Conservation (phyloP, 1,139 yeast species). For the Geotrichum klebahnii region DNA sequence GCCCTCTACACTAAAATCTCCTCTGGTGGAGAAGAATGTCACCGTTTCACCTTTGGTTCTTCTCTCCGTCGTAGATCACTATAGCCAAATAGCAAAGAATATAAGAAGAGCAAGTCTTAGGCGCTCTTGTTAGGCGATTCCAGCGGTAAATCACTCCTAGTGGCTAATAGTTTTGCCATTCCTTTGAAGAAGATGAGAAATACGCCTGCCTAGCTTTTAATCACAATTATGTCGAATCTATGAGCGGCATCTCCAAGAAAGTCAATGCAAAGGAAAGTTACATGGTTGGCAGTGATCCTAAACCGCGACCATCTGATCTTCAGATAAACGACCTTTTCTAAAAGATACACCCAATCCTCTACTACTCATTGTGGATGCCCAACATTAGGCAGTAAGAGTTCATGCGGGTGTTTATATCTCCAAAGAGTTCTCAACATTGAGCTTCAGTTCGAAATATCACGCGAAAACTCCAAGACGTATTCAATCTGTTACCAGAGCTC, state of each 20-base stretch:
- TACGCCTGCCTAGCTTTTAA: slow-evolving; percentile 94
- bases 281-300: slow-evolving; percentile 98
- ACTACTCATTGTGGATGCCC: slow-evolving; percentile 84
- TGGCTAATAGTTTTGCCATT: slow-evolving; percentile 51
- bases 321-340: slow-evolving; percentile 87
- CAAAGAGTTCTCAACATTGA: slow-evolving; percentile 66
- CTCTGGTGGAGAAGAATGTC: slow-evolving; percentile 51
- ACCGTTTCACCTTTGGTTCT: slow-evolving; percentile 93
- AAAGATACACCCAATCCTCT: slow-evolving; percentile 79
- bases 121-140: slow-evolving; percentile 88
- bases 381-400: slow-evolving; percentile 72
- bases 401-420: slow-evolving; percentile 96
- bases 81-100: slow-evolving; percentile 71
- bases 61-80: slow-evolving; percentile 91
- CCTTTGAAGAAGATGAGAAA: slow-evolving; percentile 97
- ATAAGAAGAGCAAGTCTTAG: slow-evolving; percentile 79
- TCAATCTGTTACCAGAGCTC: slow-evolving; percentile 85
- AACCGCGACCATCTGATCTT: slow-evolving; percentile 78
- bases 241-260: slow-evolving; percentile 97
- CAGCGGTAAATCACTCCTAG: slow-evolving; percentile 43
- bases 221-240: slow-evolving; percentile 89
- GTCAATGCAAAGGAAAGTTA: slow-evolving; percentile 93
- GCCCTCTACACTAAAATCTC: too few relatives aligned
- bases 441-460: slow-evolving; percentile 84
- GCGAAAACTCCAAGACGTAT: slow-evolving; percentile 90